Conservation (phyloP, 2,329 filamentous ascomycete genomes). For the Ambrosiella xylebori region DNA sequence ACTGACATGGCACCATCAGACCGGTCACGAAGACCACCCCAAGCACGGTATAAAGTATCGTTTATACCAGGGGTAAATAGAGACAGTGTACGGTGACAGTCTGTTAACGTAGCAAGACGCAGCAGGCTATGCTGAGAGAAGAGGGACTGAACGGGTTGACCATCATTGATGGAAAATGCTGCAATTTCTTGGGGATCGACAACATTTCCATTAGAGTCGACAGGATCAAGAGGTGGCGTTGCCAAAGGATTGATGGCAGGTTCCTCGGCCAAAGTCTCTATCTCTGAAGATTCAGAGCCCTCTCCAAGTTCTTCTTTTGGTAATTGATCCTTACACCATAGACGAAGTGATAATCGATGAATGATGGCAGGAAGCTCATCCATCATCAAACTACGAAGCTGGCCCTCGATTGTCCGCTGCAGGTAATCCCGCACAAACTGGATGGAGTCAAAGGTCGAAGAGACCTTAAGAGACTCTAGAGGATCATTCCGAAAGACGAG, state of each 20-base stretch:
- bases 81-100: slow-evolving; percentile 79
- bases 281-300: slow-evolving; percentile 23
- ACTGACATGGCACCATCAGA: slow-evolving; percentile 32
- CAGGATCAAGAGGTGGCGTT: slow-evolving; percentile 63
- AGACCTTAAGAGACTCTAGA: slow-evolving; percentile 92
- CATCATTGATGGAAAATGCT: slow-evolving; percentile 59
- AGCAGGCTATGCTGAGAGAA: slow-evolving; percentile 93
- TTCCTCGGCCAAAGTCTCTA: slow-evolving; percentile 26
- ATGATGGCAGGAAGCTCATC: slow-evolving; percentile 95
- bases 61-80: slow-evolving; percentile 81
- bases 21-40: slow-evolving; percentile 63
- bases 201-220: slow-evolving; percentile 63
- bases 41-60: slow-evolving; percentile 82
- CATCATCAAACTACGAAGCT: slow-evolving; percentile 89
- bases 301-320: slow-evolving; percentile 36
- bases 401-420: slow-evolving; percentile 87
- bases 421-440: slow-evolving; percentile 95
- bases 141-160: slow-evolving; percentile 66
- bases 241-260: slow-evolving; percentile 62
- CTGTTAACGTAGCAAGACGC: slow-evolving; percentile 62
- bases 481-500: slow-evolving; percentile 97
- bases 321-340: slow-evolving; percentile 80
- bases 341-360: slow-evolving; percentile 69
- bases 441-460: slow-evolving; percentile 96
- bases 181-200: slow-evolving; percentile 61